phyloP scores from a whole-genome alignment of 2,329 filamentous ascomycete species.

The Nannizziopsis arthrosporioides region DNA sequence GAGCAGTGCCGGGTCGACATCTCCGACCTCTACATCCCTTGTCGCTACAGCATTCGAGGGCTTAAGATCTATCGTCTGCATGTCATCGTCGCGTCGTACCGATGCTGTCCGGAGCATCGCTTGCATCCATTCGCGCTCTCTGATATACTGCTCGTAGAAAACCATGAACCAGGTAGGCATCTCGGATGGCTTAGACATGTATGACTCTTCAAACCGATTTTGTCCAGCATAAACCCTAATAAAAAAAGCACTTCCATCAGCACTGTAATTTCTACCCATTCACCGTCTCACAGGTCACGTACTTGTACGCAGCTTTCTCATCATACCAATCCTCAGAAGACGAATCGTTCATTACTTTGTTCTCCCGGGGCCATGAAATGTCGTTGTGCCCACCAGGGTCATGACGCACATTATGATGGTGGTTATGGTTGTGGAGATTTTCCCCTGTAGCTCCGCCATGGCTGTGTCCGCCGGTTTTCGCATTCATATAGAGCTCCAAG shows the following conservation, averaged over 20 bases:
- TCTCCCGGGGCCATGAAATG: slow-evolving; percentile 13
- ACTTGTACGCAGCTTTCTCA: slow-evolving; percentile 10
- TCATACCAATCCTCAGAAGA: slow-evolving; percentile 10
- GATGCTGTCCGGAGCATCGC: slow-evolving; percentile 47
- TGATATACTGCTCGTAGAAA: slow-evolving; percentile 45
- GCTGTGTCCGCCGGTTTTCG: slow-evolving; percentile 17
- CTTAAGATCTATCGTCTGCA: slow-evolving; percentile 19
- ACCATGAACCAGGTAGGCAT: slow-evolving; percentile 14
- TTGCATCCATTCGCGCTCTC: slow-evolving; percentile 49
- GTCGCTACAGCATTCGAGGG: slow-evolving; percentile 19
- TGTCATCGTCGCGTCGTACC: slow-evolving; percentile 48
- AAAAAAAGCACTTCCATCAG: neutral
- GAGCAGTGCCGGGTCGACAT: slow-evolving; percentile 32
- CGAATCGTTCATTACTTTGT: slow-evolving; percentile 10
- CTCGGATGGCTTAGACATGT: slow-evolving; percentile 5
- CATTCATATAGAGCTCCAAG: slow-evolving; percentile 11
- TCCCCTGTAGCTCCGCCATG: slow-evolving; percentile 18
- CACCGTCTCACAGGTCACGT: neutral
- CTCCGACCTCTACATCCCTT: slow-evolving; percentile 24
- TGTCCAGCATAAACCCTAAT: slow-evolving; percentile 10
- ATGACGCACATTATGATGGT: neutral
- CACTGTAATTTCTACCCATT: neutral
- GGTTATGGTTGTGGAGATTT: slow-evolving; percentile 18
- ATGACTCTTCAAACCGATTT: slow-evolving; percentile 9
- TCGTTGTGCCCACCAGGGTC: neutral